Base-by-base conservation (phyloP, 2,329 filamentous ascomycete species). In the Zymoseptoria crescenta region DNA sequence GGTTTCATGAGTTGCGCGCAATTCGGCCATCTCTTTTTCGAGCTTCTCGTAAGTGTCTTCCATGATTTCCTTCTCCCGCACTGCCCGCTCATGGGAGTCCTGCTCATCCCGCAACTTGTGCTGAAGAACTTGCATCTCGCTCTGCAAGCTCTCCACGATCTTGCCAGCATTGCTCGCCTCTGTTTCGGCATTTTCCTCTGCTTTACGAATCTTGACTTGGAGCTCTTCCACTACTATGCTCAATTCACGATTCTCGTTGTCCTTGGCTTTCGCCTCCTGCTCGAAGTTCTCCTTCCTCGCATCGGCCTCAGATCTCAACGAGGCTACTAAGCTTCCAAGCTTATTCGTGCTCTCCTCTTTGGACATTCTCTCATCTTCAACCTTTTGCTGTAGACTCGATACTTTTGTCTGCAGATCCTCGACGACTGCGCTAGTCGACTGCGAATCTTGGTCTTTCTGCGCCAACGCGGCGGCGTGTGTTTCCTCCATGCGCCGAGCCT, bases 221-320 rank as follows among this genome's bases (percentile, higher is more conserved):
- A 69, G 57, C 16, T 62, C 59, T 53, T 62, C 61, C 27, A 66
- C 59, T 10, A 64, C 58, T 20, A 56, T 56, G 9, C 50, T 62
- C 6, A 70, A 64, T 41, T 69, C 64, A 52, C 20, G 28, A 24
- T 56, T 64, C 51, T 67, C 61, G 28, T 55, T 62, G 24, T 68
- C 62, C 35, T 64, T 63, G 8, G 62, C 55, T 24, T 58, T 56
- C 21, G 55, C 56, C 13, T 62, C 50, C 30, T 61, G 60, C 19
- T 64, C 59, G 2, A 60, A 55, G 7, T 51, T 56, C 35, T 59
- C 52, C 49, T 65, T 55, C 4, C 62, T 56, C 19, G 52, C 45
- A 21, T 53, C 50, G 29, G 57, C n/a, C 29, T 67, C 62, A 13
- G 59, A 49, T 41, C 41, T 49, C n/a, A 68, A 57, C n/a, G 56